Conservation (phyloP, 2,329 filamentous ascomycete genomes). For the Nemania abortiva region DNA sequence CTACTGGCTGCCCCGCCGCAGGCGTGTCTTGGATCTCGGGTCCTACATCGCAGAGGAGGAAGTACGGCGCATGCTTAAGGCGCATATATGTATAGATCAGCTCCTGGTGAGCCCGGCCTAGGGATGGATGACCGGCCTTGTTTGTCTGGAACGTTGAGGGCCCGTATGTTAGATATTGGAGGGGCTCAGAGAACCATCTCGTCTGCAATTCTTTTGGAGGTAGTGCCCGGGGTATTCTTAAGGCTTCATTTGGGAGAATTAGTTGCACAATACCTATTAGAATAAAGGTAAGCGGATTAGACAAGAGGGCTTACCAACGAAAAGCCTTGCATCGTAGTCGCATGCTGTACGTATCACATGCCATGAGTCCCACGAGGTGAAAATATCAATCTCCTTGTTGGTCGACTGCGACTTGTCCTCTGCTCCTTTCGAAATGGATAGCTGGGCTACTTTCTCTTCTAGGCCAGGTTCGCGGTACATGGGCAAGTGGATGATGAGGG, state of each 20-base stretch:
- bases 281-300: neutral
- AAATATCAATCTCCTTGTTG: conserved; percentile 72
- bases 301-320: conserved; percentile 75
- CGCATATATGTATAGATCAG: conserved; percentile 73
- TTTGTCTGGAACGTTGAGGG: conserved; percentile 70
- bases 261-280: neutral
- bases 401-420: conserved; percentile 54
- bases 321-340: conserved; percentile 84
- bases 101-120: conserved; percentile 71
- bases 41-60: conserved; percentile 73
- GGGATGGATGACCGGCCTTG: conserved; percentile 70
- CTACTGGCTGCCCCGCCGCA: conserved; percentile 49
- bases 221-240: conserved; percentile 69
- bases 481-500: conserved; percentile 83
- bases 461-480: conserved; percentile 81
- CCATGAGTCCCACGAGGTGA: conserved; percentile 93
- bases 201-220: conserved; percentile 71
- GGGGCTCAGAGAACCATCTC: conserved; percentile 76
- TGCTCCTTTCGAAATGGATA: conserved; percentile 60
- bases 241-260: conserved; percentile 57
- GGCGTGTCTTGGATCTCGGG: conserved; percentile 57
- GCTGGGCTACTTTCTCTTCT: conserved; percentile 64
- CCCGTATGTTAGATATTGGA: conserved; percentile 70
- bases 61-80: conserved; percentile 71
- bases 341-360: conserved; percentile 86